A percentile compares a stretch with the other conserved stretches of the same genome.
Conservation (phyloP, 2,329 filamentous ascomycete genomes). For the Achaetomium macrosporum region DNA sequence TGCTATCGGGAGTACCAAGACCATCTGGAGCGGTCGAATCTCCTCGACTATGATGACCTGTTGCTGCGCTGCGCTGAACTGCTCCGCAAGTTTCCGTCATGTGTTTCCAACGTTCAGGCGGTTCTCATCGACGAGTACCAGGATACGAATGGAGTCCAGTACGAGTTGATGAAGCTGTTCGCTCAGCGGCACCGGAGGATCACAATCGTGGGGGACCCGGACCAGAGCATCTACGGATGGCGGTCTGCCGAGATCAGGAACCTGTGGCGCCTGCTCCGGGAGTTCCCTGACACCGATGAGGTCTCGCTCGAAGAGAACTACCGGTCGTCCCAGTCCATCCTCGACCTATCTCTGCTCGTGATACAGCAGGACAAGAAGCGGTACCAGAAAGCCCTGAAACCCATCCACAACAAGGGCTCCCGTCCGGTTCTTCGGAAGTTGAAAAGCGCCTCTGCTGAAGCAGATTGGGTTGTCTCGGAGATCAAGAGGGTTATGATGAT, state of each 20-base stretch:
- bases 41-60: conserved; percentile 93
- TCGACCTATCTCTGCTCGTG: conserved; percentile 72
- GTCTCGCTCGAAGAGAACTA: conserved; percentile 92
- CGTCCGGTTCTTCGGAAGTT: conserved; percentile 75
- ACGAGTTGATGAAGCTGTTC: conserved; percentile 86
- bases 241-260: conserved; percentile 90
- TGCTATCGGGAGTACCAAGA: conserved; percentile 73
- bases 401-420: conserved; percentile 75
- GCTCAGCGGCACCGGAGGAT: conserved; percentile 68
- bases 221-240: conserved; percentile 97
- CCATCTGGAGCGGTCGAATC: conserved; percentile 66
- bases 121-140: conserved; percentile 97
- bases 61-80: conserved; percentile 78
- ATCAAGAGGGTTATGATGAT: conserved; percentile 65
- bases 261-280: conserved; percentile 66
- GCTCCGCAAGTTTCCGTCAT: conserved; percentile 64
- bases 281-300: conserved; percentile 73
- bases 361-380: conserved; percentile 84
- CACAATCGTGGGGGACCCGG: conserved; percentile 92
- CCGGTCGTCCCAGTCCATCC: conserved; percentile 78
- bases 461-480: conserved; percentile 82
- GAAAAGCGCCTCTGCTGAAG: conserved; percentile 64
- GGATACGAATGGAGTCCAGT: conserved; percentile 93
- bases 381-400: conserved; percentile 71
- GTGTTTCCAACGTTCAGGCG: conserved; percentile 82